A percentile compares a stretch with the other conserved stretches of the same genome.
Evolutionary conservation across 2,329 filamentous ascomycete species (phyloP).

Genomic region (Didymella sp.): DNA sequence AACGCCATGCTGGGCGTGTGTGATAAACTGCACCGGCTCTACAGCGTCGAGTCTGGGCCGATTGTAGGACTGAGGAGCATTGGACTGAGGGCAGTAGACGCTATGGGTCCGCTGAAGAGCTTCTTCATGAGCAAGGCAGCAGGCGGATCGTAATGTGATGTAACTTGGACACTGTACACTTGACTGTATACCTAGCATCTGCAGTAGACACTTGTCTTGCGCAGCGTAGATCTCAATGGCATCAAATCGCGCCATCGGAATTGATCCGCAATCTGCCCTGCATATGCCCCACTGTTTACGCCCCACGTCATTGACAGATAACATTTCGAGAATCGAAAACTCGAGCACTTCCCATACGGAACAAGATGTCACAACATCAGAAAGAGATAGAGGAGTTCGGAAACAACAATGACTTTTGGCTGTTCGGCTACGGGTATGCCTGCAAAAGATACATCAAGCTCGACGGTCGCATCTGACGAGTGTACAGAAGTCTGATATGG

Average conservation of each 20-base stretch:
- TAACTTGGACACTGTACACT: constrained; percentile 13
- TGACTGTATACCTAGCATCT: constrained; percentile 21
- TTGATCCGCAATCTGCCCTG: constrained; percentile 11
- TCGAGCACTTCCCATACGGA: not conserved
- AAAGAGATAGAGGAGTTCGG: constrained; percentile 45
- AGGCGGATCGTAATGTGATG: constrained; percentile 34
- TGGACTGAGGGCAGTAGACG: constrained; percentile 78
- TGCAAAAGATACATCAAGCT: not conserved
- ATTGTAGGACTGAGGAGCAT: constrained; percentile 80
- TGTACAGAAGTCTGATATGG: constrained; percentile 86
- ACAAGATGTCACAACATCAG: constrained; percentile 37
- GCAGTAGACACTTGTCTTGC: not conserved
- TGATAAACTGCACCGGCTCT: constrained; percentile 92
- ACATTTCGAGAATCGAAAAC: constrained; percentile 1
- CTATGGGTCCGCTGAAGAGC: constrained; percentile 75
- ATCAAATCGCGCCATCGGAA: constrained; percentile 27
- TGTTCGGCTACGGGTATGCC: constrained; percentile 90
- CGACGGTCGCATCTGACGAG: not conserved
- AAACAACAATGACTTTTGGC: constrained; percentile 77
- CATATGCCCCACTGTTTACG: constrained; percentile 28
- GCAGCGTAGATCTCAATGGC: constrained; percentile 7
- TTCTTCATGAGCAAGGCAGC: constrained; percentile 80
- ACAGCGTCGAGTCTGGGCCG: constrained; percentile 79
- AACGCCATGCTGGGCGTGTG: constrained; percentile 77
- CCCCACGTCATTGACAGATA: constrained; percentile 21